Percentiles rank a stretch among this genome's conserved stretches.
Evolutionary conservation across 2,329 filamentous ascomycete genomes (phyloP).

Genomic region (Furcasterigmium furcatum): DNA sequence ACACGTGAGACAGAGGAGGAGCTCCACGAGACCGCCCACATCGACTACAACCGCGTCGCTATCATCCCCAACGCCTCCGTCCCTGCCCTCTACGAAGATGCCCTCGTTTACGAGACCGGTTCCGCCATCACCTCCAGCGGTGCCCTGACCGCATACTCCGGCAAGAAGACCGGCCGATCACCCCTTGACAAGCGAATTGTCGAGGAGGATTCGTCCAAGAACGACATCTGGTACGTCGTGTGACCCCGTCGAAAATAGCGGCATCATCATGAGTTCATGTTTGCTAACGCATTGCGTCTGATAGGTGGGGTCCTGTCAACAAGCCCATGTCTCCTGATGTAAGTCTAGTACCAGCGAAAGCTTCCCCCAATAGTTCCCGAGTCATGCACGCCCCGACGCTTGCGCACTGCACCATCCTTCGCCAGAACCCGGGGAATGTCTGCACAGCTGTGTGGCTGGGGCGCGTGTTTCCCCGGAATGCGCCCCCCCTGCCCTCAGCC

Average conservation of each 20-base stretch:
- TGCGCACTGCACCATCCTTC: too few species aligned
- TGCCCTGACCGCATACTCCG: slow-evolving; percentile 95
- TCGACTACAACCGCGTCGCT: slow-evolving; percentile 97
- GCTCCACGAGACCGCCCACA: slow-evolving; percentile 95
- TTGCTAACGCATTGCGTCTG: slow-evolving; percentile 10
- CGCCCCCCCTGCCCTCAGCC: too few species aligned
- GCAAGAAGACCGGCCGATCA: slow-evolving; percentile 95
- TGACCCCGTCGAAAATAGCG: background rate
- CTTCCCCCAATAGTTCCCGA: background rate
- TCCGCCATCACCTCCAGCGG: slow-evolving; percentile 95
- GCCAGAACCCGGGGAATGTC: too few species aligned
- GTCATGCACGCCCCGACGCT: background rate
- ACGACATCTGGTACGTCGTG: slow-evolving; percentile 73
- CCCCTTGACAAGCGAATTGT: slow-evolving; percentile 97
- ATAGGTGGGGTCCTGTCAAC: slow-evolving; percentile 92
- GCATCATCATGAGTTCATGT: slow-evolving; percentile 5
- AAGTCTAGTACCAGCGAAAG: slow-evolving; percentile 41
- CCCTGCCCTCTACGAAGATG: slow-evolving; percentile 96
- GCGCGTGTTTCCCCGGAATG: too few species aligned
- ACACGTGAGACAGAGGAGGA: slow-evolving; percentile 64
- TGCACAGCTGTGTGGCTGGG: too few species aligned
- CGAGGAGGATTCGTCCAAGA: slow-evolving; percentile 82
- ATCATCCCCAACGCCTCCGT: slow-evolving; percentile 98
- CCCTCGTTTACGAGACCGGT: slow-evolving; percentile 92
- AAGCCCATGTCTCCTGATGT: slow-evolving; percentile 98